Evolutionary conservation across 2,329 filamentous ascomycete species (phyloP).

Genomic region (Sclerotinia borealis): DNA sequence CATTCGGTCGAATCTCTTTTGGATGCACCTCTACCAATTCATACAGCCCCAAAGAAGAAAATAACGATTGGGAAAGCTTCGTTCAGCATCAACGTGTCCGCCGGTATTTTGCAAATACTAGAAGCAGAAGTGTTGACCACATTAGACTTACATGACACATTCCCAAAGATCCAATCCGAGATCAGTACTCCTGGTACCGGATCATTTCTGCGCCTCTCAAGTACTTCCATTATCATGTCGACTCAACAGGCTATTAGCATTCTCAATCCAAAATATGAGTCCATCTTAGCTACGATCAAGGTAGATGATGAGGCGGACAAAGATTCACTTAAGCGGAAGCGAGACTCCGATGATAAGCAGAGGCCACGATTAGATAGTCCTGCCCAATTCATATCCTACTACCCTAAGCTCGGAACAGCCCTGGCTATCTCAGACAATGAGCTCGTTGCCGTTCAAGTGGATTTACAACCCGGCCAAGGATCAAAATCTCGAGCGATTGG

Average conservation of each 20-base stretch:
- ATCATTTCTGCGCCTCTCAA: slow-evolving; percentile 62
- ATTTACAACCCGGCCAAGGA: slow-evolving; percentile 50
- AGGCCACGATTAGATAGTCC: slow-evolving; percentile 6
- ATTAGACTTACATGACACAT: slow-evolving; percentile 57
- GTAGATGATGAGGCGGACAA: slow-evolving; percentile 22
- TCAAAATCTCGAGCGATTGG: slow-evolving; percentile 53
- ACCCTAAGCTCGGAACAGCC: slow-evolving; percentile 59
- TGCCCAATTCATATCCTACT: slow-evolving; percentile 47
- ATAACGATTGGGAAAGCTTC: slow-evolving; percentile 10
- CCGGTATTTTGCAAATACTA: slow-evolving; percentile 59
- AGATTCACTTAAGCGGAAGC: slow-evolving; percentile 22
- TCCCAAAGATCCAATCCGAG: slow-evolving; percentile 54
- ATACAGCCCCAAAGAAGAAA: slow-evolving; percentile 6
- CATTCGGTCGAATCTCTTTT: slow-evolving; percentile 31
- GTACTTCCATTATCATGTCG: slow-evolving; percentile 58
- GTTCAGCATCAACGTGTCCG: slow-evolving; percentile 56
- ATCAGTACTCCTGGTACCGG: slow-evolving; percentile 46
- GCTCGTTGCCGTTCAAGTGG: slow-evolving; percentile 64
- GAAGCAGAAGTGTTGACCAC: slow-evolving; percentile 47
- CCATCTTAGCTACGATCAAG: slow-evolving; percentile 39
- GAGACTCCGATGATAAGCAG: slow-evolving; percentile 21
- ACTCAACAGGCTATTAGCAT: slow-evolving; percentile 51
- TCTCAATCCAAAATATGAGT: slow-evolving; percentile 63
- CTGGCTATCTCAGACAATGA: slow-evolving; percentile 58
- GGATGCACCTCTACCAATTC: slow-evolving; percentile 21